Evolutionary conservation across 345 rosid genomes (phyloP).

Genomic region (Euphorbia tirucalli): DNA sequence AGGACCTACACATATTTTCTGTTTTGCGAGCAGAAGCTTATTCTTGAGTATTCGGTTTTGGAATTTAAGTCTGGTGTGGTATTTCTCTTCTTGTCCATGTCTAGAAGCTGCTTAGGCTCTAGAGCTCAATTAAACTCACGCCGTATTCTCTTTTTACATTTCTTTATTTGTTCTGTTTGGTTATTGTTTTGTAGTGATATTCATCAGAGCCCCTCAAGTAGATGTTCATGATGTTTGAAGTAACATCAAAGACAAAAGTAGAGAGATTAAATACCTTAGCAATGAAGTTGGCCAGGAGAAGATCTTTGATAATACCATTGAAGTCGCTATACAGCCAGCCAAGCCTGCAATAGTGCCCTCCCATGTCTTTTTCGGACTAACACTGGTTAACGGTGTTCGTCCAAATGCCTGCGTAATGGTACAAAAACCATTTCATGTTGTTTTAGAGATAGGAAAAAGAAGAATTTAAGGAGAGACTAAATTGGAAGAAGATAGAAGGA

Average conservation of each 20-base stretch:
- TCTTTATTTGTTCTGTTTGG: too few species aligned
- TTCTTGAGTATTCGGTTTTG: too few species aligned
- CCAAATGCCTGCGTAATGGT: constrained; percentile 67
- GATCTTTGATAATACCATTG: constrained; percentile 52
- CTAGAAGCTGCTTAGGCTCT: too few species aligned
- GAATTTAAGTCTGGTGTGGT: too few species aligned
- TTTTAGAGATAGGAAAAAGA: not conserved
- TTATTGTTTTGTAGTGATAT: too few species aligned
- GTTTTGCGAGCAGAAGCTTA: too few species aligned
- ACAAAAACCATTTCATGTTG: constrained; percentile 14
- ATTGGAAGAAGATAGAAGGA: not conserved
- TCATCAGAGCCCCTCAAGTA: too few species aligned
- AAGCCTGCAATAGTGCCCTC: constrained; percentile 81
- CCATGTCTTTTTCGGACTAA: constrained; percentile 97
- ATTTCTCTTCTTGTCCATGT: too few species aligned
- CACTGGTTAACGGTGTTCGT: constrained; percentile 66
- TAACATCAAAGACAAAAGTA: not conserved
- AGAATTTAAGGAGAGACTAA: not conserved
- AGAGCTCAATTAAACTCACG: too few species aligned
- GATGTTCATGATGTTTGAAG: too few species aligned
- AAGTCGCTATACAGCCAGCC: constrained; percentile 74
- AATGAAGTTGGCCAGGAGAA: constrained; percentile 78
- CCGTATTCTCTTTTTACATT: too few species aligned
- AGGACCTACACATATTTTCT: too few species aligned
- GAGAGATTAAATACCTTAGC: constrained; percentile 50